These are phyloP conservation scores for Boletus smithii DNA, from an alignment of 1,284 basidiomycete genomes.

Conservation along the genomic window DNA sequence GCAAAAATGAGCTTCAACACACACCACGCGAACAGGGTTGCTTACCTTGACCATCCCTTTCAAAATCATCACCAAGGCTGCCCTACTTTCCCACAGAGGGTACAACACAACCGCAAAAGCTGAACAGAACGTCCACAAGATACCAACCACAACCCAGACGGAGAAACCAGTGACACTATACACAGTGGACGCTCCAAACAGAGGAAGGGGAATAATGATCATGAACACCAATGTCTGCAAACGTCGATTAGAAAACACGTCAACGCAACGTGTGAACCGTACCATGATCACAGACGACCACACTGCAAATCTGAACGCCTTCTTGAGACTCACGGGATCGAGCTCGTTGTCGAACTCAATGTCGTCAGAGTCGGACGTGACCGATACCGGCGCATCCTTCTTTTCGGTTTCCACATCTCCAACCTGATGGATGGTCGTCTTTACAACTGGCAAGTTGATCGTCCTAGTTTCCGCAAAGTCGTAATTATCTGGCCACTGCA, in stretches of 20 bases:
- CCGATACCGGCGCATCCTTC: slow-evolving; percentile 35
- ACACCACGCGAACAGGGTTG: neutral
- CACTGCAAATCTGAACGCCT: slow-evolving; percentile 76
- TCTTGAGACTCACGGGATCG: slow-evolving; percentile 57
- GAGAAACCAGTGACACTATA: slow-evolving; percentile 67
- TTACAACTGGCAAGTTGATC: slow-evolving; percentile 52
- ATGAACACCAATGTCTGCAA: slow-evolving; percentile 60
- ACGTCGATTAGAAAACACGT: slow-evolving; percentile 7
- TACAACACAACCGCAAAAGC: slow-evolving; percentile 77
- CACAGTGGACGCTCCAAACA: slow-evolving; percentile 78
- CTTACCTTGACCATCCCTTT: slow-evolving; percentile 62
- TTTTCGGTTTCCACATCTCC: slow-evolving; percentile 40
- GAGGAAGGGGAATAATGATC: slow-evolving; percentile 74
- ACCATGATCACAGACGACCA: slow-evolving; percentile 68
- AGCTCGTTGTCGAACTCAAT: slow-evolving; percentile 45
- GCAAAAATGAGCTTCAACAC: neutral
- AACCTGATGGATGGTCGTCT: slow-evolving; percentile 16
- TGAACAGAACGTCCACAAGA: slow-evolving; percentile 80
- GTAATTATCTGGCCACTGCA: slow-evolving; percentile 74
- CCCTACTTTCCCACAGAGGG: slow-evolving; percentile 80
- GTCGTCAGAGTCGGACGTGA: slow-evolving; percentile 34
- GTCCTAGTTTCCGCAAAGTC: slow-evolving; percentile 76
- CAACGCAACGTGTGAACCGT: slow-evolving; percentile 25
- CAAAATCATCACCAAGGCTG: slow-evolving; percentile 56
- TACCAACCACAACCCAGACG: slow-evolving; percentile 75